These are phyloP conservation scores for Claviceps sp. DNA, from an alignment of 2,329 filamentous ascomycete species.

Conservation along the genomic window DNA sequence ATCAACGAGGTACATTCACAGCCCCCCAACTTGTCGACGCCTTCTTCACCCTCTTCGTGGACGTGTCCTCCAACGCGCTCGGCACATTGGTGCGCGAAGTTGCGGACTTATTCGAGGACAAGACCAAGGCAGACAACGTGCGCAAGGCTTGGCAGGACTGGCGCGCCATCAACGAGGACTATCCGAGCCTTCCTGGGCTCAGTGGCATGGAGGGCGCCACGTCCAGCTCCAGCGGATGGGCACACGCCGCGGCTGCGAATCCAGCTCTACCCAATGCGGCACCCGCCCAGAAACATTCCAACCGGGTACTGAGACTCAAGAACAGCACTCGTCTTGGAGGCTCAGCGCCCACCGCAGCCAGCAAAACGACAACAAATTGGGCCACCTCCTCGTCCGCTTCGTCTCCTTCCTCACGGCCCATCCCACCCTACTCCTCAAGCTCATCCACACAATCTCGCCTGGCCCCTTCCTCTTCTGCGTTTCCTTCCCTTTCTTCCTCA, in stretches of 20 bases:
- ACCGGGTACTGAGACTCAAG: slow-evolving; percentile 44
- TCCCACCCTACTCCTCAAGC: slow-evolving; percentile 23
- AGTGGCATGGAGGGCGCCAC: slow-evolving; percentile 52
- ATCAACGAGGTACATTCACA: slow-evolving; percentile 53
- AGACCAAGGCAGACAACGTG: slow-evolving; percentile 56
- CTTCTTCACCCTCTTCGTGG: slow-evolving; percentile 72
- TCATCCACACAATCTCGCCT: slow-evolving; percentile 4
- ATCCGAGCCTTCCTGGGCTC: slow-evolving; percentile 71
- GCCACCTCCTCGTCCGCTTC: not conserved
- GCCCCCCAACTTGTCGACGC: slow-evolving; percentile 70
- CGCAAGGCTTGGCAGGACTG: slow-evolving; percentile 87
- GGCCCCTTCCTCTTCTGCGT: not conserved
- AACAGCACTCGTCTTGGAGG: slow-evolving; percentile 38
- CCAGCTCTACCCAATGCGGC: slow-evolving; percentile 28
- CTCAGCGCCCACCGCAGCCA: slow-evolving; percentile 12
- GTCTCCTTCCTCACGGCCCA: not conserved
- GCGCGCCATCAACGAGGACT: slow-evolving; percentile 92
- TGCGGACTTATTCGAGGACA: slow-evolving; percentile 82
- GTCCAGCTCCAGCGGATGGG: slow-evolving; percentile 45
- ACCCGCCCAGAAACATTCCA: slow-evolving; percentile 35
- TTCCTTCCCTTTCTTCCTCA: not conserved
- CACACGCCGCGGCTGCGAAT: slow-evolving; percentile 43
- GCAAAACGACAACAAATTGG: not conserved
- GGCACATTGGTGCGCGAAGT: slow-evolving; percentile 85
- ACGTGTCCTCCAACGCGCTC: slow-evolving; percentile 65